Conservation (phyloP, 2,329 filamentous ascomycete species). For the Tolypocladium tropicale region DNA sequence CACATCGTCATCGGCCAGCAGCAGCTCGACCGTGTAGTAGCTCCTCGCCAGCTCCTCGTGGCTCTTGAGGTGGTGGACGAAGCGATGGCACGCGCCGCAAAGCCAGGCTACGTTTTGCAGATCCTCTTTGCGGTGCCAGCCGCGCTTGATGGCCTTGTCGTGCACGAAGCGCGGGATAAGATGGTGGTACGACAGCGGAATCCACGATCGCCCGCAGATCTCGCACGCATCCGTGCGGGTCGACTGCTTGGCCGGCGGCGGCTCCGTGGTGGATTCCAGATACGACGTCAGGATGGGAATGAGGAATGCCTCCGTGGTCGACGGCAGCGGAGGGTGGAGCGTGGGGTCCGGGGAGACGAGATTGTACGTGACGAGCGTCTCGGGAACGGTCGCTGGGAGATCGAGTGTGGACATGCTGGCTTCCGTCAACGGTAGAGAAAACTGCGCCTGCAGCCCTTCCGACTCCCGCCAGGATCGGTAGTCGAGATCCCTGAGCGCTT, state of each 20-base stretch:
- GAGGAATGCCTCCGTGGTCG: slow-evolving; percentile 43
- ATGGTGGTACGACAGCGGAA: slow-evolving; percentile 75
- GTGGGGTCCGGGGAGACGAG: slow-evolving; percentile 38
- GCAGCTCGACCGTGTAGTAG: slow-evolving; percentile 62
- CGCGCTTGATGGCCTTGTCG: slow-evolving; percentile 63
- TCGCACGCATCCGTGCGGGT: slow-evolving; percentile 57
- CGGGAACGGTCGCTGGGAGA: slow-evolving; percentile 40
- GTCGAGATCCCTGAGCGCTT: slow-evolving; percentile 48
- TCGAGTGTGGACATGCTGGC: slow-evolving; percentile 41
- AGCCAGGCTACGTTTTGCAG: slow-evolving; percentile 78
- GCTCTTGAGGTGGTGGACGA: slow-evolving; percentile 63
- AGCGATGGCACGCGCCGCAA: slow-evolving; percentile 73
- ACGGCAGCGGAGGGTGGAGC: slow-evolving; percentile 22
- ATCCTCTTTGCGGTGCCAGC: slow-evolving; percentile 68
- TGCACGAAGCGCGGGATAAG: slow-evolving; percentile 73
- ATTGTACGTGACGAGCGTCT: slow-evolving; percentile 58
- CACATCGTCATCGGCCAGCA: slow-evolving; percentile 63
- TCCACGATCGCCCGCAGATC: slow-evolving; percentile 64
- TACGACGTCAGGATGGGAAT: slow-evolving; percentile 54
- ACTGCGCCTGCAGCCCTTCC: slow-evolving; percentile 38
- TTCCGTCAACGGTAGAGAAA: slow-evolving; percentile 47
- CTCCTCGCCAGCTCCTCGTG: slow-evolving; percentile 70
- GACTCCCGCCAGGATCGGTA: slow-evolving; percentile 40
- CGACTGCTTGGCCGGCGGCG: slow-evolving; percentile 52
- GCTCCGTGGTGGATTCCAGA: slow-evolving; percentile 41